Conservation (phyloP, 768 basidiomycete genomes). For the Panellus pusillus region DNA sequence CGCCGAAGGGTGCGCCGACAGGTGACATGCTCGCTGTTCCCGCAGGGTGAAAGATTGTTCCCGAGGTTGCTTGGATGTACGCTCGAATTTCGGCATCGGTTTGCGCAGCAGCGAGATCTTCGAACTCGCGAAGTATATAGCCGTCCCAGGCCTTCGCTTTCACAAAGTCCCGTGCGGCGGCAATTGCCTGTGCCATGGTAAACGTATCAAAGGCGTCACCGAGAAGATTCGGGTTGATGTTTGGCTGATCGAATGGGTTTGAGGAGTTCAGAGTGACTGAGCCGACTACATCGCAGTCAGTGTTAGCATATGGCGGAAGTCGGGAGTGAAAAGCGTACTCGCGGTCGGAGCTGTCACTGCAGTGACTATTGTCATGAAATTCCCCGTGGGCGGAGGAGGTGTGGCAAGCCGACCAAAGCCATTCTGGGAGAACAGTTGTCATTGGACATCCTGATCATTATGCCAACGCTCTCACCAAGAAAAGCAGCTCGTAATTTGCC, state of each 20-base stretch:
- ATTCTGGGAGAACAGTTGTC: constrained; percentile 1
- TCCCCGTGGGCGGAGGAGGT: constrained; percentile 10
- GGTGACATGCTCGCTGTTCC: constrained; percentile 27
- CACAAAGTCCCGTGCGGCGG: constrained; percentile 20
- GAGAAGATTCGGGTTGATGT: constrained; percentile 47
- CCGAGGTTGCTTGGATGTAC: background rate
- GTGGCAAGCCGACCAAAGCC: constrained; percentile 4
- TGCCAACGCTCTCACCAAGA: constrained; percentile 13
- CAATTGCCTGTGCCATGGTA: constrained; percentile 23
- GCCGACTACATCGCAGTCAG: background rate
- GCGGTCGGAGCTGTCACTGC: constrained; percentile 21
- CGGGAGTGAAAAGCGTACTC: constrained; percentile 3
- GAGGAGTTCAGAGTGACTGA: constrained; percentile 35
- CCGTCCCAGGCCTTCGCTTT: constrained; percentile 24
- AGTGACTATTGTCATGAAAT: constrained; percentile 13
- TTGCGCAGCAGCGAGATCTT: constrained; percentile 19
- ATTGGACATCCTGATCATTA: background rate
- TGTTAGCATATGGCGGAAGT: background rate
- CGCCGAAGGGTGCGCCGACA: constrained; percentile 18
- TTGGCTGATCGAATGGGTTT: constrained; percentile 41
- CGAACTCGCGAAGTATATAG: constrained; percentile 21
- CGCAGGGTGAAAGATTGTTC: constrained; percentile 20
- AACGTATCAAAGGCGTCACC: constrained; percentile 23
- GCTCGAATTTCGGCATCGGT: constrained; percentile 12
- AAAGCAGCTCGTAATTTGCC: constrained; percentile 23